Conservation (phyloP, 2,329 filamentous ascomycete genomes). For the Stenocarpella maydis region DNA sequence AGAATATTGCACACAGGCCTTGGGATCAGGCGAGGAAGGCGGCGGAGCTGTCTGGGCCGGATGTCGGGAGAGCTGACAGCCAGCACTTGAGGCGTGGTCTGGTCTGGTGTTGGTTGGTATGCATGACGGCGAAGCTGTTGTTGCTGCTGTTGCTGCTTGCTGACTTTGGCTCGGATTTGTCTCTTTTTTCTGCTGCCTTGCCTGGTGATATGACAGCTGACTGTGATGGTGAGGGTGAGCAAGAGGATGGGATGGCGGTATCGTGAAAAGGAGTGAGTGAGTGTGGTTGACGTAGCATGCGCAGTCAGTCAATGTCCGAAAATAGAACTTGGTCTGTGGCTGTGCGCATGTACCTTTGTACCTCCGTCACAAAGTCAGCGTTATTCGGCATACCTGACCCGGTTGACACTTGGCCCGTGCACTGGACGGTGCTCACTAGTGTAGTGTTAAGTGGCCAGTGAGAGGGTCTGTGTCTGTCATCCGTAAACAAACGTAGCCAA, state of each 20-base stretch:
- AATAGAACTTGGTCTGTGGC: neutral
- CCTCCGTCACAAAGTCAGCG: no score
- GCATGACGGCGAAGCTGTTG: neutral
- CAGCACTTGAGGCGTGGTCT: neutral
- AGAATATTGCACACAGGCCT: slow-evolving; percentile 21
- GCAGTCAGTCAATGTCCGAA: neutral
- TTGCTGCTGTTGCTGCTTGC: neutral
- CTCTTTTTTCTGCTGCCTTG: slow-evolving; percentile 12
- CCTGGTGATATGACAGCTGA: neutral
- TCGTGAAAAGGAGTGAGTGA: neutral
- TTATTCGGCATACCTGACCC: no score
- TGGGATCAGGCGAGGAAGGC: neutral
- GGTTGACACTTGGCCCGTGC: slow-evolving; percentile 6
- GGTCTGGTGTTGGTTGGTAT: neutral
- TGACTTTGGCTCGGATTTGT: neutral
- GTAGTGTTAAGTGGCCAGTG: neutral
- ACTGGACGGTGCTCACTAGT: neutral
- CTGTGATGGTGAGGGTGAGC: neutral
- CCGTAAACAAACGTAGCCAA: neutral
- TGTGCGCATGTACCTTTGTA: neutral
- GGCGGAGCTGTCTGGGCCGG: slow-evolving; percentile 19
- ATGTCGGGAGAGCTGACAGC: neutral
- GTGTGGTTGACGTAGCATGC: no score
- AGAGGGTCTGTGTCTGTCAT: slow-evolving; percentile 9
- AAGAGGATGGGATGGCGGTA: neutral